These are phyloP conservation scores for Diplogelasinospora grovesii DNA, from an alignment of 495 filamentous ascomycete genomes.

Conservation along the genomic window DNA sequence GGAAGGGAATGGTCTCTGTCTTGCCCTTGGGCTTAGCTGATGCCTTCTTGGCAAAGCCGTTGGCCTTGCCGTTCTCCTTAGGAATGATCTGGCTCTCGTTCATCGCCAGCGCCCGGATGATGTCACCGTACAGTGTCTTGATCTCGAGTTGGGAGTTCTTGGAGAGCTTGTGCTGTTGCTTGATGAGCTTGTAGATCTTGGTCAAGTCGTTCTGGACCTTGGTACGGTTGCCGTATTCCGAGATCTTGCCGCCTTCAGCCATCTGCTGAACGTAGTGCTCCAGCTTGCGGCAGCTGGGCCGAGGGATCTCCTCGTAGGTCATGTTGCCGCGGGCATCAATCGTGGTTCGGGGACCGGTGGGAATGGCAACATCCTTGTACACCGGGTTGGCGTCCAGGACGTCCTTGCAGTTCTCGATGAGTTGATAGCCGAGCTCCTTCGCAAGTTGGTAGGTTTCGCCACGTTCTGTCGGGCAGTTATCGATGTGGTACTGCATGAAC, in stretches of 20 bases:
- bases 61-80: slow-evolving; percentile 59
- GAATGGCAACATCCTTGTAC: slow-evolving; percentile 91
- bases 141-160: slow-evolving; percentile 93
- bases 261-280: slow-evolving; percentile 99
- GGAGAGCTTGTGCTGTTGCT: slow-evolving; percentile 91
- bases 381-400: slow-evolving; percentile 74
- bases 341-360: slow-evolving; percentile 84
- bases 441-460: slow-evolving; percentile 97
- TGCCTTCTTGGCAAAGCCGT: slow-evolving; percentile 56
- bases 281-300: slow-evolving; percentile 86
- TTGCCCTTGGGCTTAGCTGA: slow-evolving; percentile 73
- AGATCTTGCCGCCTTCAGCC: slow-evolving; percentile 96
- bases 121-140: slow-evolving; percentile 86
- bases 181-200: slow-evolving; percentile 94
- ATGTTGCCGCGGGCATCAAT: slow-evolving; percentile 87
- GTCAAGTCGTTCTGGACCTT: slow-evolving; percentile 95
- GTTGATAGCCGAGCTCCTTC: slow-evolving; percentile 87
- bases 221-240: slow-evolving; percentile 94
- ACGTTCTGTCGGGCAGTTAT: slow-evolving; percentile 93
- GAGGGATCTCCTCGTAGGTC: slow-evolving; percentile 80
- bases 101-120: slow-evolving; percentile 89
- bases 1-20: slow-evolving; percentile 94
- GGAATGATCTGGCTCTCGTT: slow-evolving; percentile 96
- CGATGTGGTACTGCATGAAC: slow-evolving; percentile 99
- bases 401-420: slow-evolving; percentile 97